phyloP scores from a whole-genome alignment of 106 monocot genomes.

The Vanilla planifolia region DNA sequence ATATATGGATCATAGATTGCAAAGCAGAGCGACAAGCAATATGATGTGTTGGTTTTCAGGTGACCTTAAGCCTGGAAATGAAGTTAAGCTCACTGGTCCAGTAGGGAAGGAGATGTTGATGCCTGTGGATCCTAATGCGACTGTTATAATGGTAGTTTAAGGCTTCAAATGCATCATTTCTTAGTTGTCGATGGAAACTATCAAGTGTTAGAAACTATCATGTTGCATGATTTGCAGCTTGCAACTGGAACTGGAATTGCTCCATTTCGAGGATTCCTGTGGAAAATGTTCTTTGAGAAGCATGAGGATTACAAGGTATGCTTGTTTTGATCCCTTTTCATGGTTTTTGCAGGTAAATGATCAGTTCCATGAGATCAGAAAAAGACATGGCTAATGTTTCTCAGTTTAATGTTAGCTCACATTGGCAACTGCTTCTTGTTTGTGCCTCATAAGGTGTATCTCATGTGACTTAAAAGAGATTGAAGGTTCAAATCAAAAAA shows the following conservation, averaged over 20 bases:
- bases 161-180: background rate
- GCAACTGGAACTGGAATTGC: slow-evolving; percentile 96
- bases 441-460: no score
- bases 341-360: no score
- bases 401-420: no score
- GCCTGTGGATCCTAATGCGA: slow-evolving; percentile 96
- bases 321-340: no score
- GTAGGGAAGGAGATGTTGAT: slow-evolving; percentile 99
- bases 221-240: slow-evolving; percentile 49
- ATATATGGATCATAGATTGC: no score
- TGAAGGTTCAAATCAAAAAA: no score
- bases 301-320: slow-evolving; percentile 90
- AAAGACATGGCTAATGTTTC: no score
- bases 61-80: slow-evolving; percentile 87
- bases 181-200: background rate
- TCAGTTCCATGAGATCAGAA: no score
- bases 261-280: slow-evolving; percentile 84
- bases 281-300: slow-evolving; percentile 99
- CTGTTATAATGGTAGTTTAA: slow-evolving; percentile 70
- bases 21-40: no score
- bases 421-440: no score
- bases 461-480: no score
- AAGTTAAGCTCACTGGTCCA: slow-evolving; percentile 87
- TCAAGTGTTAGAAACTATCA: background rate
- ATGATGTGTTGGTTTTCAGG: slow-evolving; percentile 27